Conservation (phyloP, 352 stramenopile genomes). For the Pythium insidiosum region DNA sequence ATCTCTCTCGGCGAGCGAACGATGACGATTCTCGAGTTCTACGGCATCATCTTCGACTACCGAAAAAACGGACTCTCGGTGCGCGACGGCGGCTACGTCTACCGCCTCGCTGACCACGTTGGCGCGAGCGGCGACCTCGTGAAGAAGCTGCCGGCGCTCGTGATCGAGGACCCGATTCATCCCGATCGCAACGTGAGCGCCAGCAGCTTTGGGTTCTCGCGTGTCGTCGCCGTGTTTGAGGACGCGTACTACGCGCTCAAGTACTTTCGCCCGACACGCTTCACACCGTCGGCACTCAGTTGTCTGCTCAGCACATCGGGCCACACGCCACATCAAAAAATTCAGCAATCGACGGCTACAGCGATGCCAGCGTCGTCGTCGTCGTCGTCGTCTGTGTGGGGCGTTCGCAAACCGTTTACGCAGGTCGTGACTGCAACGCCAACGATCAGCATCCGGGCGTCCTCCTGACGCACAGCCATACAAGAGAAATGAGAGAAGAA, state of each 20-base stretch:
- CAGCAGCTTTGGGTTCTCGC: slow-evolving; percentile 81
- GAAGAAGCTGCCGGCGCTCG: slow-evolving; percentile 49
- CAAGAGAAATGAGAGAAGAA: too few relatives aligned
- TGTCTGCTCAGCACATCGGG: slow-evolving; percentile 65
- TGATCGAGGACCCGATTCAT: slow-evolving; percentile 87
- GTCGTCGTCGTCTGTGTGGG: too few relatives aligned
- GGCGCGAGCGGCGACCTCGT: slow-evolving; percentile 25
- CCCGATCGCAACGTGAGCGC: slow-evolving; percentile 81
- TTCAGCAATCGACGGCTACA: neutral
- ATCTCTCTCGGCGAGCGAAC: slow-evolving; percentile 61
- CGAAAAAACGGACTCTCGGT: slow-evolving; percentile 78
- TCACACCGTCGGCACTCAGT: slow-evolving; percentile 68
- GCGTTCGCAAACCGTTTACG: too few relatives aligned
- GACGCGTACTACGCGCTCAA: slow-evolving; percentile 81
- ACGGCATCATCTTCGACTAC: slow-evolving; percentile 82
- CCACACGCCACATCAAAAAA: slow-evolving; percentile 25
- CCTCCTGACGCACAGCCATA: too few relatives aligned
- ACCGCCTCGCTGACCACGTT: slow-evolving; percentile 53
- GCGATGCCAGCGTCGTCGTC: neutral
- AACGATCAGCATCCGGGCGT: too few relatives aligned
- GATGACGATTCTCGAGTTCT: slow-evolving; percentile 80
- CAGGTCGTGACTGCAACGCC: too few relatives aligned
- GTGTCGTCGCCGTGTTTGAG: slow-evolving; percentile 79
- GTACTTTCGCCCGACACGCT: slow-evolving; percentile 74
- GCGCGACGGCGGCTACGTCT: slow-evolving; percentile 81